Evolutionary conservation across 2,329 filamentous ascomycete species (phyloP).

Genomic region (Conoideocrella luteorostrata): DNA sequence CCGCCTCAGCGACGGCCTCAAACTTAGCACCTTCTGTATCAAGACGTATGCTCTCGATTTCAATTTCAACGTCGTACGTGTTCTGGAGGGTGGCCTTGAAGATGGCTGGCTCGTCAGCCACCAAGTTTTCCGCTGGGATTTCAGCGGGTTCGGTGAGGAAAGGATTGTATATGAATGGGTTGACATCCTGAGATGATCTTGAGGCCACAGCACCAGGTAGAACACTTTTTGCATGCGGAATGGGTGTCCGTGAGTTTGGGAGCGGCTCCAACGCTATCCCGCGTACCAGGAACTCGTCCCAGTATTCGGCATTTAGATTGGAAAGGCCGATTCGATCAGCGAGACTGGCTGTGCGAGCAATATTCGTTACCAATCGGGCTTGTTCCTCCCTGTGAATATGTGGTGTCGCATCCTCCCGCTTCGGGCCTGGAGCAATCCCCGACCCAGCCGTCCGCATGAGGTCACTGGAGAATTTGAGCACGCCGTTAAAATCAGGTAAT

Average conservation of each 20-base stretch:
- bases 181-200: slow-evolving; percentile 54
- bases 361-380: slow-evolving; percentile 73
- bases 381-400: slow-evolving; percentile 77
- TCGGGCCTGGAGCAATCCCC: slow-evolving; percentile 66
- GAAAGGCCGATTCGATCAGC: slow-evolving; percentile 67
- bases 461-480: slow-evolving; percentile 81
- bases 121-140: slow-evolving; percentile 60
- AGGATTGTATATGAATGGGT: slow-evolving; percentile 93
- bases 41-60: slow-evolving; percentile 74
- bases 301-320: slow-evolving; percentile 75
- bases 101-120: slow-evolving; percentile 69
- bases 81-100: slow-evolving; percentile 88
- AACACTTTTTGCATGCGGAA: slow-evolving; percentile 55
- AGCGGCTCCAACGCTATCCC: slow-evolving; percentile 64
- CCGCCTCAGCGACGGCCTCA: slow-evolving; percentile 56
- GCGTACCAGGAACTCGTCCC: slow-evolving; percentile 91
- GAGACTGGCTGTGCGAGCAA: slow-evolving; percentile 75
- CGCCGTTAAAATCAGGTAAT: slow-evolving; percentile 81
- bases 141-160: slow-evolving; percentile 66
- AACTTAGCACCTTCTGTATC: slow-evolving; percentile 70
- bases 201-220: slow-evolving; percentile 44
- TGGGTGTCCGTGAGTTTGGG: slow-evolving; percentile 52
- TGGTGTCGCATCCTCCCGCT: slow-evolving; percentile 62
- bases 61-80: slow-evolving; percentile 86
- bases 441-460: slow-evolving; percentile 76